phyloP scores from a whole-genome alignment of 1,284 basidiomycete genomes.

The Puccinia hordei region DNA sequence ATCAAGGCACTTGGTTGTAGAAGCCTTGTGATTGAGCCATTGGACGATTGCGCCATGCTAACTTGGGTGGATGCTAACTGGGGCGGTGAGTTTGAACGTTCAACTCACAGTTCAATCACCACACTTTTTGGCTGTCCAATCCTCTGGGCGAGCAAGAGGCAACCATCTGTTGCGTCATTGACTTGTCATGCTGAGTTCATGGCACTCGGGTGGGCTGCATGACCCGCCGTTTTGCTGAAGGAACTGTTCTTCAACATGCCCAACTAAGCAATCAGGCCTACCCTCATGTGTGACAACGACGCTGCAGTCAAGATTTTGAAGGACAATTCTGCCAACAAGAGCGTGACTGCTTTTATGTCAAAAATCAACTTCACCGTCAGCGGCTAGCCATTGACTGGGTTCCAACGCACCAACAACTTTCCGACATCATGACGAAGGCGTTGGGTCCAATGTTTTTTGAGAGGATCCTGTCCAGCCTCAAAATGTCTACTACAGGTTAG shows the following conservation, averaged over 20 bases:
- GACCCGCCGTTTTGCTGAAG: neutral
- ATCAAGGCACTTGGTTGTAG: neutral
- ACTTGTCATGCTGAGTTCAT: slow-evolving; percentile 25
- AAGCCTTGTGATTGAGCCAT: neutral
- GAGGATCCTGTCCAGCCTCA: slow-evolving; percentile 26
- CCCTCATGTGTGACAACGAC: slow-evolving; percentile 8
- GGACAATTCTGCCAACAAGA: slow-evolving; percentile 38
- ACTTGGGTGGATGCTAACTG: too few species aligned
- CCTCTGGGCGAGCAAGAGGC: neutral
- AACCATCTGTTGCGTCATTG: neutral
- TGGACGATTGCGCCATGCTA: neutral
- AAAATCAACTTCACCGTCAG: neutral
- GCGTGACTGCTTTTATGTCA: slow-evolving; percentile 20
- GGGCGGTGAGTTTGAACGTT: neutral
- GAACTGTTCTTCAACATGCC: slow-evolving; percentile 12
- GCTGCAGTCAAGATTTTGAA: slow-evolving; percentile 17
- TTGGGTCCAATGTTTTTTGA: neutral
- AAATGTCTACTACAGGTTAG: neutral
- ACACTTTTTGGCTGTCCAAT: neutral
- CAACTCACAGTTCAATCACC: slow-evolving; percentile 11
- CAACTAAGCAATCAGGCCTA: neutral
- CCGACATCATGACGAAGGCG: slow-evolving; percentile 26
- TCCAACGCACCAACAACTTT: neutral
- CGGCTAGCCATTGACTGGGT: slow-evolving; percentile 6
- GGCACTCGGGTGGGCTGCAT: slow-evolving; percentile 1